Evolutionary conservation across 164 flowering plant genomes (phyloP).

Genomic region (Euptelea pleiosperma): DNA sequence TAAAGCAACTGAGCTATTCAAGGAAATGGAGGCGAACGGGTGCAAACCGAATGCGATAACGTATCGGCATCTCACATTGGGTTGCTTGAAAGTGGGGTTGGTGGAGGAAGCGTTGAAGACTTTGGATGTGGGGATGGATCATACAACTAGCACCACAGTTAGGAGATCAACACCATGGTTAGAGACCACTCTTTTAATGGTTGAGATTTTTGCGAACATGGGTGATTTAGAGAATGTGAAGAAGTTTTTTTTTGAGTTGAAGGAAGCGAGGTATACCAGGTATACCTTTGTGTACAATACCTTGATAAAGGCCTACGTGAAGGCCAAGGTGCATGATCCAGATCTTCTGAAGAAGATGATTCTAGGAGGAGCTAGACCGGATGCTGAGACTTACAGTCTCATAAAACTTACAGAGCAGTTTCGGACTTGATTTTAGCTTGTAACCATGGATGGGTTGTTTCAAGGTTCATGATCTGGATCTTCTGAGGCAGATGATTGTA

Average conservation of each 20-base stretch:
- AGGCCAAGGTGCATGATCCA: conserved; percentile 72
- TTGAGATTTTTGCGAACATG: conserved; percentile 67
- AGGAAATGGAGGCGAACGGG: conserved; percentile 55
- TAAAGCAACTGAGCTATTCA: conserved; percentile 58
- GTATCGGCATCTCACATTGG: conserved; percentile 72
- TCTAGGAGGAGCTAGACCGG: conserved; percentile 87
- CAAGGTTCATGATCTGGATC: neutral
- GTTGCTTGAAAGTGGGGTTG: conserved; percentile 71
- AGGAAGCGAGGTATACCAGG: conserved; percentile 61
- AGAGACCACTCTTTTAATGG: conserved; percentile 71
- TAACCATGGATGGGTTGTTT: neutral
- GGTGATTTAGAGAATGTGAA: conserved; percentile 78
- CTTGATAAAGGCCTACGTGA: conserved; percentile 75
- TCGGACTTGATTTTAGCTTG: conserved; percentile 20
- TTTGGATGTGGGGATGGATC: conserved; percentile 44
- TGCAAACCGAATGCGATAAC: conserved; percentile 83
- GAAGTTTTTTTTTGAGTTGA: conserved; percentile 68
- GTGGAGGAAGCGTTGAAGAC: conserved; percentile 62
- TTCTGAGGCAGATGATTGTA: neutral
- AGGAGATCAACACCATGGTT: conserved; percentile 81
- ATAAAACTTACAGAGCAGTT: conserved; percentile 70
- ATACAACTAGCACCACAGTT: conserved; percentile 35
- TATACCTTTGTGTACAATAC: conserved; percentile 83
- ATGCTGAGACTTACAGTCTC: conserved; percentile 85
- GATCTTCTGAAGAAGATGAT: conserved; percentile 80